These are phyloP conservation scores for Debaryomyces hansenii DNA, from an alignment of 805 yeast genomes.

Conservation along the genomic window DNA sequence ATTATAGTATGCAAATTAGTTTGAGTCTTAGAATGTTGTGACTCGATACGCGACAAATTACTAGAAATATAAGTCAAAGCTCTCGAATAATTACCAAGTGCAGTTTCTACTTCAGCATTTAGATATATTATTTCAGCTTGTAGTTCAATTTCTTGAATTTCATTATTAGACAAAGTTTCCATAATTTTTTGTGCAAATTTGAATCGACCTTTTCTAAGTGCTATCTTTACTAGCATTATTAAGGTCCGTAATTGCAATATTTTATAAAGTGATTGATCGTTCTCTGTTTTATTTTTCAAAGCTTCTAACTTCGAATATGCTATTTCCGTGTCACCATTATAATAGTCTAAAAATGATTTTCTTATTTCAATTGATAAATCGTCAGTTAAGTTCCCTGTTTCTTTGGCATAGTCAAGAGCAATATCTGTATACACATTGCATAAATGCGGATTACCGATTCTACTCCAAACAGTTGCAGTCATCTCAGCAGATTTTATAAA, in stretches of 20 bases:
- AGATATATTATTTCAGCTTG: conserved; percentile 25
- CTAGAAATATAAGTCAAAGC: conserved; percentile 25
- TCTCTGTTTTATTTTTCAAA: conserved; percentile 18
- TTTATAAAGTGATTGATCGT: conserved; percentile 41
- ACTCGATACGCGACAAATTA: conserved; percentile 18
- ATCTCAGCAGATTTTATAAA: conserved; percentile 50
- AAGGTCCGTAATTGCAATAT: conserved; percentile 40
- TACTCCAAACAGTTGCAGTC: conserved; percentile 48
- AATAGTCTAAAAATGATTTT: conserved; percentile 34
- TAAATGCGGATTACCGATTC: conserved; percentile 50
- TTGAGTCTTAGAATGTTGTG: conserved; percentile 15
- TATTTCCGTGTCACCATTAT: conserved; percentile 40
- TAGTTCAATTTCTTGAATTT: conserved; percentile 30
- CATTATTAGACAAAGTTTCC: conserved; percentile 26
- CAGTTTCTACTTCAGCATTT: conserved; percentile 29
- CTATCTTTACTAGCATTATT: conserved; percentile 35
- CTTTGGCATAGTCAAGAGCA: conserved; percentile 42
- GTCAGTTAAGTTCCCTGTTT: conserved; percentile 32
- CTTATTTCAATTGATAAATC: conserved; percentile 40
- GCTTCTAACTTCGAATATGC: conserved; percentile 37
- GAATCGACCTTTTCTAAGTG: conserved; percentile 39
- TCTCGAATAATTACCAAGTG: conserved; percentile 28
- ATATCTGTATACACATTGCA: conserved; percentile 49
- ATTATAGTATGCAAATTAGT: conserved; percentile 45
- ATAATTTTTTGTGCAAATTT: conserved; percentile 35